Evolutionary conservation across 768 basidiomycete species (phyloP).

Genomic region (Naganishia antarctica): DNA sequence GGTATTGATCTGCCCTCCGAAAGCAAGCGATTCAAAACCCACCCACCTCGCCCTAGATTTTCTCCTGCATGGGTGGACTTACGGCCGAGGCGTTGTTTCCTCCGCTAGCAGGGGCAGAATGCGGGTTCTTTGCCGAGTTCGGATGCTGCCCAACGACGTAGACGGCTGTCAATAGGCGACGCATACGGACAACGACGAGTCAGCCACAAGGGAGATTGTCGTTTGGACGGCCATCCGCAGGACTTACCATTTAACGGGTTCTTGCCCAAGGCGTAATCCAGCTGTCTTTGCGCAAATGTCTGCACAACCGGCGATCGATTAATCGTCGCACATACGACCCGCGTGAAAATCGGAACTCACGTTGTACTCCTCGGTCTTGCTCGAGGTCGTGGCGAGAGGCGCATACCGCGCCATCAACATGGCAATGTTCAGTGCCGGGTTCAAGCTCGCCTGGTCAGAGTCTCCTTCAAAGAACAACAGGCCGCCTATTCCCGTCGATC

Average conservation of each 20-base stretch:
- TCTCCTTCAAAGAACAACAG: constrained; percentile 76
- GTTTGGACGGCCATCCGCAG: constrained; percentile 20
- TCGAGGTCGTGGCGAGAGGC: constrained; percentile 61
- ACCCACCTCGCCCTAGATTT: too few relatives aligned
- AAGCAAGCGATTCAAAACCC: not conserved
- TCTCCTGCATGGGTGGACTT: not conserved
- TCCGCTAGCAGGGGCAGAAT: constrained; percentile 82
- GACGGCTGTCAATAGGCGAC: constrained; percentile 54
- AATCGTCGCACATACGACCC: not conserved
- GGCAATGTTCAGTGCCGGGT: constrained; percentile 80
- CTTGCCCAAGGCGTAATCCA: constrained; percentile 76
- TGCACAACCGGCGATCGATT: constrained; percentile 40
- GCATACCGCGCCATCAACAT: constrained; percentile 77
- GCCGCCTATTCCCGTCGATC: constrained; percentile 58
- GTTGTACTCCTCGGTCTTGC: constrained; percentile 60
- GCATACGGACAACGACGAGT: constrained; percentile 11
- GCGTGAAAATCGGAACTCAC: constrained; percentile 49
- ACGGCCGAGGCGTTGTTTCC: constrained; percentile 59
- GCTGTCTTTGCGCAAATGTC: constrained; percentile 69
- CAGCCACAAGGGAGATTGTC: too few relatives aligned
- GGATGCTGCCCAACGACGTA: constrained; percentile 87
- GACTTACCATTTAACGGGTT: constrained; percentile 78
- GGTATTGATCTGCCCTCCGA: constrained; percentile 46
- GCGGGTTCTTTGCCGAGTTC: constrained; percentile 84
- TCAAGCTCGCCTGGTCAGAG: constrained; percentile 67